These are phyloP conservation scores for Cercospora zeae-maydis DNA, from an alignment of 2,329 filamentous ascomycete species.

Conservation along the genomic window DNA sequence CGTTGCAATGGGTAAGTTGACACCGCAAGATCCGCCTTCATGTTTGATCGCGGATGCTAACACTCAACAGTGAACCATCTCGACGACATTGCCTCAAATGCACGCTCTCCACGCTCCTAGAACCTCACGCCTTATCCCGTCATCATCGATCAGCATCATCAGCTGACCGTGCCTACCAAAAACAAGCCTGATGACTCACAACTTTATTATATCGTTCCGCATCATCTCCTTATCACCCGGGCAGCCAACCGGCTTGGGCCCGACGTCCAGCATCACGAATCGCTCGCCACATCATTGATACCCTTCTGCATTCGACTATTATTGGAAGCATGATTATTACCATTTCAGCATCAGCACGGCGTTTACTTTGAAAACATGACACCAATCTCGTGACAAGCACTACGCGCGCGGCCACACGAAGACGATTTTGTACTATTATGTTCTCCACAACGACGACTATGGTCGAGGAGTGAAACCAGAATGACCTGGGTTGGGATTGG, in stretches of 20 bases:
- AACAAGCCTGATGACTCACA: neutral
- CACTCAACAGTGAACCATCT: constrained; percentile 17
- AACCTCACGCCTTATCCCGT: neutral
- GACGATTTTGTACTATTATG: neutral
- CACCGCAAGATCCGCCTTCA: neutral
- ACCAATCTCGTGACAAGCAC: neutral
- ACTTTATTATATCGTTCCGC: neutral
- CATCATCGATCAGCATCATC: neutral
- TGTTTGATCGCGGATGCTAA: neutral
- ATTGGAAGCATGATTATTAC: neutral
- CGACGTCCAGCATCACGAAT: neutral
- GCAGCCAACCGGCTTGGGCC: neutral
- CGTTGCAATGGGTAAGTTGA: constrained; percentile 69
- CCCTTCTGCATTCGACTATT: neutral
- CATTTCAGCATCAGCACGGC: neutral
- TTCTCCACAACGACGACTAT: neutral
- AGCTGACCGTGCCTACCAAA: neutral
- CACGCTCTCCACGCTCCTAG: constrained; percentile 27
- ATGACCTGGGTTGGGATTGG: too few species aligned
- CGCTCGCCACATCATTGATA: constrained; percentile 1
- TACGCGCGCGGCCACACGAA: neutral
- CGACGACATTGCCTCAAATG: constrained; percentile 30
- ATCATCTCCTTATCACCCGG: neutral
- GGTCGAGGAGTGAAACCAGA: neutral
- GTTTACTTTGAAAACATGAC: neutral